Base-by-base conservation (phyloP, 257 asterid genomes). In the Ligustrum vulgare region DNA sequence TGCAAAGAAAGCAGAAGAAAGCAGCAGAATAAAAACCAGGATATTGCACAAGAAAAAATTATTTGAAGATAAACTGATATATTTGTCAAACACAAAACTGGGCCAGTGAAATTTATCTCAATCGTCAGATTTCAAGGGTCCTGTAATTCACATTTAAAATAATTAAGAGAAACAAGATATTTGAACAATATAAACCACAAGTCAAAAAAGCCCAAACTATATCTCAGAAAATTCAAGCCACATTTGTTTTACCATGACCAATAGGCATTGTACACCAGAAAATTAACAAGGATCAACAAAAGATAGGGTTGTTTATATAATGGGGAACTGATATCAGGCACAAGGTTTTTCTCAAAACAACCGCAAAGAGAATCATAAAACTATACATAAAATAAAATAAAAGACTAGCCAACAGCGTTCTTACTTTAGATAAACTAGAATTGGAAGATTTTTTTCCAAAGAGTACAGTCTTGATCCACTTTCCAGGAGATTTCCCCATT, bases 401-500 rank as follows among this genome's bases (percentile, higher is more conserved):
- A 23, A 9, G 64, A 47, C n/a, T 7, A 77, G 39, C 78, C 65
- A 28, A 54, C 25, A 28, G 33, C 69, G 49, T 72, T 67, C 96
- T 87, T 86, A 91, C 99, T 80, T 88, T 92, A 78, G 96, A 85
- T 77, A 82, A 87, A 69, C 60, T 84, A 34, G 98, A 82, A 80
- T 89, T 91, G 15, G 99, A 86, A 60, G 86, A 65, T 80, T 95
- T 95, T 90, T 93, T 95, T 71, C 99, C 96, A n/a, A 91, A 93
- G 75, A 95, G 99, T 23, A 91, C 93, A 25, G 90, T 75, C 85
- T 93, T 95, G 88, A 95, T 91, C 99, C 99, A 95, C 77, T 87
- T 95, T 75, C 86, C 97, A 0, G 99, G 96, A 85, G 99, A 95
- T 84, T 92, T 94, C 79, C 98, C 96, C 98, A 94, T 94, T 37